A percentile compares a stretch with the other conserved stretches of the same genome.
phyloP scores from a whole-genome alignment of 169 alveolate species.

The Babesia bovis region DNA sequence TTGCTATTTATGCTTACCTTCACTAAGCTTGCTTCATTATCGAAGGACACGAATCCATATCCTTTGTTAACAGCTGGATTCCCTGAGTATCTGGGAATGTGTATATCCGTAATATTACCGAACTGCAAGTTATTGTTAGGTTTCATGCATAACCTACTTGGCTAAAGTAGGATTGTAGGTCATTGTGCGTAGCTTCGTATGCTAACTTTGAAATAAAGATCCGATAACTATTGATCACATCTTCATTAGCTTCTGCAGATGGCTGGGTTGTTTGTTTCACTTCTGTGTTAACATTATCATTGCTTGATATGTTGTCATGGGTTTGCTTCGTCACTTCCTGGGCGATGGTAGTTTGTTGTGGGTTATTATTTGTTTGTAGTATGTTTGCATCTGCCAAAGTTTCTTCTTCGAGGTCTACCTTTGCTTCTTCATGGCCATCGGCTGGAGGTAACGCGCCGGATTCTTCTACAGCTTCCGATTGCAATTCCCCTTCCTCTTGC shows the following conservation, averaged over 20 bases:
- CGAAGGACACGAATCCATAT: slow-evolving; percentile 79
- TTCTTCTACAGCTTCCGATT: no score
- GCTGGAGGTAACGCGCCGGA: not conserved
- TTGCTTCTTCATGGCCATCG: not conserved
- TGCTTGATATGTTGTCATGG: no score
- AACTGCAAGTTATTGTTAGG: slow-evolving; percentile 44
- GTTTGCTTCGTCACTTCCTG: no score
- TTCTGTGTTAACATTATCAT: no score
- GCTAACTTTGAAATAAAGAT: slow-evolving; percentile 73
- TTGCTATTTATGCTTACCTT: slow-evolving; percentile 29
- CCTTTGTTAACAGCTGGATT: slow-evolving; percentile 73
- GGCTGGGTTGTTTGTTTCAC: no score
- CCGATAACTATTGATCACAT: slow-evolving; percentile 52
- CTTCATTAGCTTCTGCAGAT: slow-evolving; percentile 47
- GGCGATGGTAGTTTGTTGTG: no score
- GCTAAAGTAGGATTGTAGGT: slow-evolving; percentile 70
- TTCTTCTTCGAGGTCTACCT: not conserved
- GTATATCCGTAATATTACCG: slow-evolving; percentile 67
- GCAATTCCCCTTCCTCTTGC: no score
- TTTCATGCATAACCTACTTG: slow-evolving; percentile 21
- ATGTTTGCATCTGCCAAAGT: not conserved
- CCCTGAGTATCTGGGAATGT: slow-evolving; percentile 58
- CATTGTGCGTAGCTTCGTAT: slow-evolving; percentile 73
- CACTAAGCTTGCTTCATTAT: slow-evolving; percentile 59
- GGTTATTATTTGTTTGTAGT: no score